Evolutionary conservation across 176 grass and related monocot genomes (phyloP).

Genomic region (Oryza glaberrima): DNA sequence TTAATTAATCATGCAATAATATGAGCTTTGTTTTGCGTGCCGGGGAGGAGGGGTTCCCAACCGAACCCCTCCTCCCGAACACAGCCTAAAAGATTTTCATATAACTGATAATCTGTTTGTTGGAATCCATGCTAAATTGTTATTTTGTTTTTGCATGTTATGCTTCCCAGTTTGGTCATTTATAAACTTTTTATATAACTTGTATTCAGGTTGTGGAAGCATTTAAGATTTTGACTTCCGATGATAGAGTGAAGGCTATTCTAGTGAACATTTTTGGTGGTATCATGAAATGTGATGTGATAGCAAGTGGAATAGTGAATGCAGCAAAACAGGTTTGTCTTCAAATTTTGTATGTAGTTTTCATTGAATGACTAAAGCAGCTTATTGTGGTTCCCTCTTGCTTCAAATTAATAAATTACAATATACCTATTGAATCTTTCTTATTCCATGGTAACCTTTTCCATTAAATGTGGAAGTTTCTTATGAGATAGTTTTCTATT

Average conservation of each 20-base stretch:
- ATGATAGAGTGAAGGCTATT: constrained; percentile 99
- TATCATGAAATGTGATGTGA: constrained; percentile 98
- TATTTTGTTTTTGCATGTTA: constrained; percentile 8
- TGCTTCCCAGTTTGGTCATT: background rate
- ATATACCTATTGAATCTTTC: background rate
- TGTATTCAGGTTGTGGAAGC: constrained; percentile 92
- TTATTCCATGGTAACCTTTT: background rate
- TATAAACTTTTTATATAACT: constrained; percentile 30
- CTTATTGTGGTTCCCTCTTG: background rate
- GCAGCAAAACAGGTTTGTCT: constrained; percentile 82
- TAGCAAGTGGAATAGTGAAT: constrained; percentile 98
- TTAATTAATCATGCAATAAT: too few species aligned
- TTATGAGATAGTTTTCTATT: background rate
- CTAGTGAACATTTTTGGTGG: constrained; percentile 99
- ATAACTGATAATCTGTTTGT: constrained; percentile 22
- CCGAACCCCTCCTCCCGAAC: too few species aligned
- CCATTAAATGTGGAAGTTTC: background rate
- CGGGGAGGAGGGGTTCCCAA: too few species aligned
- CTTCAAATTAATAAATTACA: background rate
- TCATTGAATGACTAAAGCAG: background rate
- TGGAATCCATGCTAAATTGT: constrained; percentile 11
- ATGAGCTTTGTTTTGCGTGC: too few species aligned
- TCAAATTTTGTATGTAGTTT: constrained; percentile 4
- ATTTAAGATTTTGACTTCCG: constrained; percentile 98
- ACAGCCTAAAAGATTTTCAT: too few species aligned